A percentile compares a stretch with the other conserved stretches of the same genome.
phyloP scores from a whole-genome alignment of 768 basidiomycete species.

The Amanita pseudoporphyria region DNA sequence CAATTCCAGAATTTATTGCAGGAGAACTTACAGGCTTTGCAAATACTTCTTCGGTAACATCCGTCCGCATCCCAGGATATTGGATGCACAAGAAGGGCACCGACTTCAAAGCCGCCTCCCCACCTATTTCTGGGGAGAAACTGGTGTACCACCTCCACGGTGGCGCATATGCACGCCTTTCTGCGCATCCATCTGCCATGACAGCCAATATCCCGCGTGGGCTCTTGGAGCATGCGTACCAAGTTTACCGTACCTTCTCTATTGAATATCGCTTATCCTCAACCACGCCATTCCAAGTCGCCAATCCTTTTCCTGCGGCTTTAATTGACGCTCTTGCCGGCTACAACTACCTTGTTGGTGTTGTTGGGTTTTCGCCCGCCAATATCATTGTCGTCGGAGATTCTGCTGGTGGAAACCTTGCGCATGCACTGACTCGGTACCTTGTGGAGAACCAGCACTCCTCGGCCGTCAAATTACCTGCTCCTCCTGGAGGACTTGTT shows the following conservation, averaged over 20 bases:
- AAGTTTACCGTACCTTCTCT: constrained; percentile 40
- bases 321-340: constrained; percentile 43
- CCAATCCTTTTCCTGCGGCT: constrained; percentile 41
- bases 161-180: constrained; percentile 43
- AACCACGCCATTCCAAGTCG: constrained; percentile 24
- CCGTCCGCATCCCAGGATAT: constrained; percentile 44
- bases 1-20: constrained; percentile 31
- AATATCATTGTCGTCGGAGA: constrained; percentile 42
- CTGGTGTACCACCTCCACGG: constrained; percentile 53
- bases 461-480: constrained; percentile 13
- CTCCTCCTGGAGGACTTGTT: constrained; percentile 21
- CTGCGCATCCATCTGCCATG: constrained; percentile 44
- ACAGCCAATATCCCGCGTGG: constrained; percentile 36
- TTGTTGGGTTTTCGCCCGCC: constrained; percentile 28
- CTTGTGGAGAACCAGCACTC: constrained; percentile 20
- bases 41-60: constrained; percentile 26
- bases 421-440: constrained; percentile 29
- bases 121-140: constrained; percentile 41
- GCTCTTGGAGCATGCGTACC: constrained; percentile 33
- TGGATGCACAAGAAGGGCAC: constrained; percentile 39
- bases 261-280: constrained; percentile 67
- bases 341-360: constrained; percentile 38
- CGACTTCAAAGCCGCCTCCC: constrained; percentile 23
- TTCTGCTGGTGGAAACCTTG: constrained; percentile 46
- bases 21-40: constrained; percentile 35